These are phyloP conservation scores for Alternaria metachromatica DNA, from an alignment of 2,329 filamentous ascomycete species.

Conservation along the genomic window DNA sequence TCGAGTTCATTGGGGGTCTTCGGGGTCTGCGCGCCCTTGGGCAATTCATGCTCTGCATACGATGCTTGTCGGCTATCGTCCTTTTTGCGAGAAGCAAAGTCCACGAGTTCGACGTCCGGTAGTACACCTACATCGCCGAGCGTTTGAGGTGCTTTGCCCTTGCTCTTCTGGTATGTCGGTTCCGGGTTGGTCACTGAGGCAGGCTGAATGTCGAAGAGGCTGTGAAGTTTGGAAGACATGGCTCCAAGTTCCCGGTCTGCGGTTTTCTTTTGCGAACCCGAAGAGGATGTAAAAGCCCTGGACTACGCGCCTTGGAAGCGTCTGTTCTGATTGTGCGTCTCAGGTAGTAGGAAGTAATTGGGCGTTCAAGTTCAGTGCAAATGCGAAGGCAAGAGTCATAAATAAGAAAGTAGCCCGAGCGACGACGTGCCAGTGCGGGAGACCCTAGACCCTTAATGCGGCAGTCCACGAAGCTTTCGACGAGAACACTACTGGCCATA, in stretches of 20 bases:
- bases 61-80: constrained; percentile 30
- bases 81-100: constrained; percentile 27
- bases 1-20: constrained; percentile 57
- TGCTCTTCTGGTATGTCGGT: constrained; percentile 41
- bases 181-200: constrained; percentile 48
- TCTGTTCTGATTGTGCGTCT: neutral
- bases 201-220: constrained; percentile 54
- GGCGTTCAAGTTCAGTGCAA: neutral
- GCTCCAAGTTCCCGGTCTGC: constrained; percentile 31
- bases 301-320: neutral
- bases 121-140: constrained; percentile 22
- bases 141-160: constrained; percentile 17
- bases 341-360: neutral
- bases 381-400: neutral
- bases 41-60: constrained; percentile 14
- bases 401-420: neutral
- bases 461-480: constrained; percentile 6
- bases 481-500: constrained; percentile 12
- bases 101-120: constrained; percentile 46
- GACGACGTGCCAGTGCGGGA: neutral
- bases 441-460: constrained; percentile 1
- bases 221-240: constrained; percentile 47
- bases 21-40: constrained; percentile 30
- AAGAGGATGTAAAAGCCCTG: neutral
- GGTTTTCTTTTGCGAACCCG: neutral